Percentiles rank a stretch among this genome's conserved stretches.
Evolutionary conservation across 805 yeast species (phyloP).

Genomic region (Ogataea nitratoaversa): DNA sequence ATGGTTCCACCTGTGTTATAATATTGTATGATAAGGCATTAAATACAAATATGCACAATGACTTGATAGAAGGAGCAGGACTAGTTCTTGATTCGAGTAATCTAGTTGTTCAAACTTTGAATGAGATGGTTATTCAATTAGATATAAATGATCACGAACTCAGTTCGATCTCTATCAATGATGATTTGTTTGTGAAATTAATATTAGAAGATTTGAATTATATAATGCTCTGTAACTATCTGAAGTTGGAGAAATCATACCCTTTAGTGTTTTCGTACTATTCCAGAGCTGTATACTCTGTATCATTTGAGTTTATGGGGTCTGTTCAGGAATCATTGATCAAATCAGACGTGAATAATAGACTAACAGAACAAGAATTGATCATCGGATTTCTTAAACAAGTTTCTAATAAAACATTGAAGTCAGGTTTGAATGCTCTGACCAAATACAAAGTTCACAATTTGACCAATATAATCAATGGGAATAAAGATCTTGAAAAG

Average conservation of each 20-base stretch:
- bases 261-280: slow-evolving; percentile 29
- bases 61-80: slow-evolving; percentile 7
- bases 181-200: background rate
- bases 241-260: slow-evolving; percentile 19
- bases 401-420: slow-evolving; percentile 9
- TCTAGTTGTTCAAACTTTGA: slow-evolving; percentile 6
- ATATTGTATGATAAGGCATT: slow-evolving; percentile 10
- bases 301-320: slow-evolving; percentile 12
- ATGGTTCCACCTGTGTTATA: slow-evolving; percentile 6
- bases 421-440: slow-evolving; percentile 6
- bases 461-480: background rate
- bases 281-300: slow-evolving; percentile 17
- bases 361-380: slow-evolving; percentile 18
- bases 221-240: slow-evolving; percentile 19
- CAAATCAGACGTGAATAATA: slow-evolving; percentile 13
- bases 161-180: background rate
- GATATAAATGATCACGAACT: slow-evolving; percentile 6
- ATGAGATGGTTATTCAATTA: slow-evolving; percentile 6
- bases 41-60: slow-evolving; percentile 14
- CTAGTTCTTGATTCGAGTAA: slow-evolving; percentile 10
- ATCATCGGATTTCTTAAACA: slow-evolving; percentile 24
- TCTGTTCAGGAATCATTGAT: slow-evolving; percentile 16
- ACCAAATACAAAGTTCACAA: slow-evolving; percentile 3
- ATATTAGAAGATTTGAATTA: slow-evolving; percentile 25
- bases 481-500: background rate